Conservation (phyloP, 2,329 filamentous ascomycete genomes). For the Ophioceras dolichostomum region DNA sequence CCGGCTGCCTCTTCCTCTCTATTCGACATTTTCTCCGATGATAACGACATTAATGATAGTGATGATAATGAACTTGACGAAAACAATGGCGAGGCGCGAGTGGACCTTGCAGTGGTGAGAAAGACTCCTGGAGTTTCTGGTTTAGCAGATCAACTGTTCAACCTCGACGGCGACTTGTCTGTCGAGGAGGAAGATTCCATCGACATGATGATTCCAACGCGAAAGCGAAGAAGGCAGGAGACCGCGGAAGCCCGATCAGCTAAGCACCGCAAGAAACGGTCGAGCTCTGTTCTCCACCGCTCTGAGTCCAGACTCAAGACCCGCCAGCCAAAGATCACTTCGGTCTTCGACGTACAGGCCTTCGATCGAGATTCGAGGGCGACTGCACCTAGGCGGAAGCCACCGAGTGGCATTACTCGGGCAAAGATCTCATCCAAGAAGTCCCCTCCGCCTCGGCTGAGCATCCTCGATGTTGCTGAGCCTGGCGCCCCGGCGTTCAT, state of each 20-base stretch:
- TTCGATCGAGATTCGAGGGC: no score
- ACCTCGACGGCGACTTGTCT: no score
- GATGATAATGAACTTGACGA: slow-evolving; percentile 4
- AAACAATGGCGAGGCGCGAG: slow-evolving; percentile 36
- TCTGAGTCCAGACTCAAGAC: no score
- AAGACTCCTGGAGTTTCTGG: no score
- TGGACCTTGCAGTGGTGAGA: no score
- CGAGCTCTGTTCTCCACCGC: no score
- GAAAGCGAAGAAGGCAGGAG: slow-evolving; percentile 16
- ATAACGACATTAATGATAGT: slow-evolving; percentile 16
- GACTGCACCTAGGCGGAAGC: no score
- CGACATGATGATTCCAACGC: slow-evolving; percentile 34
- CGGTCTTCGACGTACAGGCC: slow-evolving; percentile 4
- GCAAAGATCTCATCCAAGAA: no score
- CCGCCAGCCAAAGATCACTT: slow-evolving; percentile 20
- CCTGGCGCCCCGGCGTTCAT: slow-evolving; percentile 42
- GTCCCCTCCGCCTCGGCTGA: slow-evolving; percentile 40
- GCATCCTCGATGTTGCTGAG: slow-evolving; percentile 49
- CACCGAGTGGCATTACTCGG: no score
- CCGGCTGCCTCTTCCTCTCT: slow-evolving; percentile 16
- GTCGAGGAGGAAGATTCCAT: slow-evolving; percentile 38
- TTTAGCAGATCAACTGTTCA: no score
- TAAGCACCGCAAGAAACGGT: slow-evolving; percentile 12
- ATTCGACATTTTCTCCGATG: slow-evolving; percentile 26
- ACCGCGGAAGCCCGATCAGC: slow-evolving; percentile 15